Conservation (phyloP, 192 early-diverging fungal genomes). For the Physocladia obscura region DNA sequence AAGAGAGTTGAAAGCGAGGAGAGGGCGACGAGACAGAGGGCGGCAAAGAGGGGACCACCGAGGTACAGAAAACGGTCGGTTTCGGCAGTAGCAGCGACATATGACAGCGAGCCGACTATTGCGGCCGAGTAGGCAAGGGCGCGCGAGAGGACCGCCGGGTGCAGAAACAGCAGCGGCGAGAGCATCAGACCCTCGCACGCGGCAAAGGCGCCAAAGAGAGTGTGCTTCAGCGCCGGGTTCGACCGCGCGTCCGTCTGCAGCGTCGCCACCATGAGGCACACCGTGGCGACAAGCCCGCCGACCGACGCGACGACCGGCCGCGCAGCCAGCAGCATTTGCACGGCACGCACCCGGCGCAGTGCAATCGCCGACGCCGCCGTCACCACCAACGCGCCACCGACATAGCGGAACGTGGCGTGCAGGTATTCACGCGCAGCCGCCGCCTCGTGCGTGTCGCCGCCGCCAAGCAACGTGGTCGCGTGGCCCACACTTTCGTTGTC, state of each 20-base stretch:
- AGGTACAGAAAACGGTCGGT: slow-evolving; percentile 17
- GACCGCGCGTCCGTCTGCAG: slow-evolving; percentile 1
- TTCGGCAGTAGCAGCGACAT: slow-evolving; percentile 16
- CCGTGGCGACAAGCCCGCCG: slow-evolving; percentile 10
- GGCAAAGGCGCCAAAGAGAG: slow-evolving; percentile 23
- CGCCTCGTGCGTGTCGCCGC: too few species aligned
- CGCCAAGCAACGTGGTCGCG: too few species aligned
- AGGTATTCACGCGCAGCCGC: too few species aligned
- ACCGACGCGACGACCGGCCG: neutral
- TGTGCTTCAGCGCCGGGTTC: slow-evolving; percentile 11
- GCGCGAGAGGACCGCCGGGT: slow-evolving; percentile 14
- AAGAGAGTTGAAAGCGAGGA: neutral
- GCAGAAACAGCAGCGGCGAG: slow-evolving; percentile 12
- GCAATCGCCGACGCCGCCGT: slow-evolving; percentile 3
- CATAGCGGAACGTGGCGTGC: too few species aligned
- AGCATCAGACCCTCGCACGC: slow-evolving; percentile 14
- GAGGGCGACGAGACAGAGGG: slow-evolving; percentile 16
- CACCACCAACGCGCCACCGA: slow-evolving; percentile 3
- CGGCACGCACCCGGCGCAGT: neutral
- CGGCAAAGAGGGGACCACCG: slow-evolving; percentile 21
- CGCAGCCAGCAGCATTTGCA: neutral
- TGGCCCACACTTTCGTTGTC: too few species aligned
- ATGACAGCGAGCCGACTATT: slow-evolving; percentile 18
- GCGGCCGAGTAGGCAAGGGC: slow-evolving; percentile 14
- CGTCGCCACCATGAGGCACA: slow-evolving; percentile 7